Percentiles rank a stretch among this genome's conserved stretches.
Conservation (phyloP, 192 early-diverging fungal genomes). For the Rhizophagus clarus region DNA sequence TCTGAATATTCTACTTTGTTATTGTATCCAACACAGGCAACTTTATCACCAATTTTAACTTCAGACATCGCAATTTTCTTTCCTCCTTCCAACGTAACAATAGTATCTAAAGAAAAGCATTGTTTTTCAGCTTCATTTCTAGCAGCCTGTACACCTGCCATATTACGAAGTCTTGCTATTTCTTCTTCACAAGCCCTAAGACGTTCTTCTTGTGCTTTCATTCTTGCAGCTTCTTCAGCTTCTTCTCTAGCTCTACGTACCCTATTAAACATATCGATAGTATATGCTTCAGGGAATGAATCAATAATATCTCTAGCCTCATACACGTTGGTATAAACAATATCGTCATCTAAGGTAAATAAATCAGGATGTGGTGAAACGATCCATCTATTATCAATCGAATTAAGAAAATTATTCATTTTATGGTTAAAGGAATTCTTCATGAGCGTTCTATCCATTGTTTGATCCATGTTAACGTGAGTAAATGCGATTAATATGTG, state of each 20-base stretch:
- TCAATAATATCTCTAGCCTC: background rate
- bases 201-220: background rate
- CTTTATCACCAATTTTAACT: background rate
- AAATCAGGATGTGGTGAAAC: slow-evolving; percentile 9
- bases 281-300: background rate
- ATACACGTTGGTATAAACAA: slow-evolving; percentile 6
- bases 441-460: background rate
- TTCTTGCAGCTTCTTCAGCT: background rate
- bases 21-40: background rate
- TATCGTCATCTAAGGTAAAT: background rate
- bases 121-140: background rate
- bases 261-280: background rate
- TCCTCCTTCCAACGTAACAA: background rate
- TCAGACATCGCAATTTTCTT: background rate
- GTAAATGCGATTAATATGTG: background rate
- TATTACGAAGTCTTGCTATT: background rate
- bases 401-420: background rate
- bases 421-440: background rate
- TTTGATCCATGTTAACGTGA: background rate
- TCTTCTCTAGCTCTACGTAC: background rate
- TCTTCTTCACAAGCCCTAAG: background rate
- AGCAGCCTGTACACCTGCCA: background rate
- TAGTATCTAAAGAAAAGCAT: background rate
- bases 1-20: background rate
- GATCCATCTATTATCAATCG: background rate